phyloP scores from a whole-genome alignment of 2,329 filamentous ascomycete genomes.

The Ceratocystis colombiana region DNA sequence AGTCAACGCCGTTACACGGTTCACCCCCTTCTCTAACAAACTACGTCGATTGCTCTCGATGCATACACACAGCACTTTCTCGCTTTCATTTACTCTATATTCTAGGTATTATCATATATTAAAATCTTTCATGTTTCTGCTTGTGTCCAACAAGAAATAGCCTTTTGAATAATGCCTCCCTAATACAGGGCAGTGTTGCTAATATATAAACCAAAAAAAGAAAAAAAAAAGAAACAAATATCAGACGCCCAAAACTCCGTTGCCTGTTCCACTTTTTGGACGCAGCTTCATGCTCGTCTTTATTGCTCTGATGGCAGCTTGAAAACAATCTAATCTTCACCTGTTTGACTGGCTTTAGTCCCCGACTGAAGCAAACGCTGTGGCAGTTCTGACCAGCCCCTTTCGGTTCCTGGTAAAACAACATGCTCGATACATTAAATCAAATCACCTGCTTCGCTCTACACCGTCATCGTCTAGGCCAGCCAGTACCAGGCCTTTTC shows the following conservation, averaged over 20 bases:
- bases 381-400: conserved; percentile 11
- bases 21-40: no score
- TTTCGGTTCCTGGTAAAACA: conserved; percentile 4
- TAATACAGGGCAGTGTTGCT: conserved; percentile 29
- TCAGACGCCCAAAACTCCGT: conserved; percentile 10
- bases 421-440: neutral
- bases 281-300: neutral
- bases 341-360: conserved; percentile 33
- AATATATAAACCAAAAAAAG: neutral
- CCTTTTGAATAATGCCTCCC: neutral
- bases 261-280: conserved; percentile 2
- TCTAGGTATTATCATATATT: neutral
- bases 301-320: conserved; percentile 32
- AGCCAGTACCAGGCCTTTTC: conserved; percentile 49
- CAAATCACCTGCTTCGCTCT: neutral
- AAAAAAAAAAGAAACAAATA: conserved; percentile 9
- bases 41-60: neutral
- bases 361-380: neutral
- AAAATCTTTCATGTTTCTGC: neutral
- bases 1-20: no score
- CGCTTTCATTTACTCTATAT: neutral
- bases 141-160: neutral
- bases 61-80: neutral
- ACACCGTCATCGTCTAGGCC: conserved; percentile 32
- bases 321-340: conserved; percentile 29